These are phyloP conservation scores for Haplosporangium sp. DNA, from an alignment of 371 early-diverging fungal genomes.

Conservation along the genomic window DNA sequence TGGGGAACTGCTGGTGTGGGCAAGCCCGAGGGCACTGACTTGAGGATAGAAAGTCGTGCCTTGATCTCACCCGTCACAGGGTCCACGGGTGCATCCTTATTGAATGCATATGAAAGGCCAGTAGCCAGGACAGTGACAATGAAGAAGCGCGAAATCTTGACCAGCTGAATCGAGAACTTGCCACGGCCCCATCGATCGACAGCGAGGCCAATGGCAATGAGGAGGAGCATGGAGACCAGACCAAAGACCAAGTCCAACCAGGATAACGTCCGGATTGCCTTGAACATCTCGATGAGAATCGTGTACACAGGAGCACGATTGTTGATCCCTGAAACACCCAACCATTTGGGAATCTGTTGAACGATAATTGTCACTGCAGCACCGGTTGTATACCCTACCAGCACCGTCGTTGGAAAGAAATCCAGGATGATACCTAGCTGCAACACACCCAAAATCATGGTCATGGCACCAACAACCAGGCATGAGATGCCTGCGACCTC, in stretches of 20 bases:
- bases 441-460: constrained; percentile 73
- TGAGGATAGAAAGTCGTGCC: constrained; percentile 65
- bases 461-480: constrained; percentile 74
- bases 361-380: constrained; percentile 84
- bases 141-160: constrained; percentile 74
- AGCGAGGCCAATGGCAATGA: constrained; percentile 55
- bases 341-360: constrained; percentile 79
- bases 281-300: constrained; percentile 68
- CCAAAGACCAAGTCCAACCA: constrained; percentile 74
- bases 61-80: constrained; percentile 29
- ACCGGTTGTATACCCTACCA: constrained; percentile 82
- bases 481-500: constrained; percentile 64
- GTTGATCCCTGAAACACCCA: constrained; percentile 77
- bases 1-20: constrained; percentile 56
- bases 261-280: constrained; percentile 55
- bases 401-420: constrained; percentile 82
- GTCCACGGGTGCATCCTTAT: constrained; percentile 48
- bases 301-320: constrained; percentile 67
- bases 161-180: constrained; percentile 55
- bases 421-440: constrained; percentile 84
- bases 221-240: constrained; percentile 62
- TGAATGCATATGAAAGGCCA: constrained; percentile 74
- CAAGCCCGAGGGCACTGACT: constrained; percentile 79
- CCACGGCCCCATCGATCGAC: constrained; percentile 56
- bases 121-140: constrained; percentile 80